Evolutionary conservation across 139 green algal species (phyloP).

Genomic region (Haematococcus sp.): DNA sequence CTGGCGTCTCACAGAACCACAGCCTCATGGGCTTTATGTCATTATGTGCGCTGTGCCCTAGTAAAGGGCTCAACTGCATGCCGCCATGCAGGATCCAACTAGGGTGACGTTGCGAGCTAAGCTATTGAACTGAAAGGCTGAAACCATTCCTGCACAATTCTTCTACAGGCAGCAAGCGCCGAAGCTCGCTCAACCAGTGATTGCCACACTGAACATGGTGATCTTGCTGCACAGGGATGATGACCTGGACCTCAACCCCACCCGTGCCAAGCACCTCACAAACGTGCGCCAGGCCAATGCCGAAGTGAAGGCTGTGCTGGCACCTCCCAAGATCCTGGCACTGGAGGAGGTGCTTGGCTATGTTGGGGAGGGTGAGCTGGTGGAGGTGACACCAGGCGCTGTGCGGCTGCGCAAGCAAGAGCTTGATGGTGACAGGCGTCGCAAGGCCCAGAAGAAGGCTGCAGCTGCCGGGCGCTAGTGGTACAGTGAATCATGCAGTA

Average conservation of each 20-base stretch:
- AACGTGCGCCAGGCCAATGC: conserved; percentile 64
- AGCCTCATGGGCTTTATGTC: too few species aligned
- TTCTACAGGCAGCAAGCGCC: too few species aligned
- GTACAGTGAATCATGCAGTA: too few species aligned
- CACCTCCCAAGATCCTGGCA: too few species aligned
- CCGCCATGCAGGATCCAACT: too few species aligned
- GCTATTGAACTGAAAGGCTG: too few species aligned
- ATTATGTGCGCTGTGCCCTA: not conserved
- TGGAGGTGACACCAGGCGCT: conserved; percentile 79
- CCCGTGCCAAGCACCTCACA: conserved; percentile 81
- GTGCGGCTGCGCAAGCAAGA: conserved; percentile 70
- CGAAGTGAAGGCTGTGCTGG: not conserved
- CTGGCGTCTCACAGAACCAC: too few species aligned
- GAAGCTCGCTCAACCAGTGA: too few species aligned
- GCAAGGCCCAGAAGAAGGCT: not conserved
- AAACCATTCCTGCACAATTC: too few species aligned
- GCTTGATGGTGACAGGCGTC: conserved; percentile 31
- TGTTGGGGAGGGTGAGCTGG: conserved; percentile 79
- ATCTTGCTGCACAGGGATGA: conserved; percentile 42
- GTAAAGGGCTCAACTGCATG: not conserved
- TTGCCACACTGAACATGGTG: too few species aligned
- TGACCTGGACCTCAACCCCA: conserved; percentile 80
- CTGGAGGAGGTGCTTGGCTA: conserved; percentile 37
- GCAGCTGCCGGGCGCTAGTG: too few species aligned
- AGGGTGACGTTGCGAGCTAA: too few species aligned